These are phyloP conservation scores for Cordyceps tenuipes DNA, from an alignment of 2,329 filamentous ascomycete genomes.

Conservation along the genomic window DNA sequence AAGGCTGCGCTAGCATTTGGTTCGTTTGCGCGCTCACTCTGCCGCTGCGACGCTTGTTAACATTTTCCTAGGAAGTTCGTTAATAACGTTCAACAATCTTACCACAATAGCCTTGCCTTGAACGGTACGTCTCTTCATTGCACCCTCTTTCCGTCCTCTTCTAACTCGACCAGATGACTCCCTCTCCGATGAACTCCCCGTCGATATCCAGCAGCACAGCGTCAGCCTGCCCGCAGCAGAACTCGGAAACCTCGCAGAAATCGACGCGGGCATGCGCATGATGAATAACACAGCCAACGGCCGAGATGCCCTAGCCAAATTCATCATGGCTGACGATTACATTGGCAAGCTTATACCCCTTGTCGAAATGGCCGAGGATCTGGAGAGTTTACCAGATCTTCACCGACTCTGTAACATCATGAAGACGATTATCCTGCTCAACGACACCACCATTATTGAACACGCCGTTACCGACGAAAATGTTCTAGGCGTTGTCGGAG, in stretches of 20 bases:
- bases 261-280: slow-evolving; percentile 75
- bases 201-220: slow-evolving; percentile 57
- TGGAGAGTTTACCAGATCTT: slow-evolving; percentile 78
- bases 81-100: slow-evolving; percentile 70
- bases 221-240: slow-evolving; percentile 72
- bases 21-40: slow-evolving; percentile 30
- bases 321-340: slow-evolving; percentile 77
- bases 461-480: slow-evolving; percentile 84
- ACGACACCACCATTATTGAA: slow-evolving; percentile 92
- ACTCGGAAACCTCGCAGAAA: slow-evolving; percentile 73
- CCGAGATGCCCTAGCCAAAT: slow-evolving; percentile 80
- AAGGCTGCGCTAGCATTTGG: slow-evolving; percentile 91
- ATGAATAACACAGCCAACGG: slow-evolving; percentile 67
- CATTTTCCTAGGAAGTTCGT: slow-evolving; percentile 70
- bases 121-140: slow-evolving; percentile 43
- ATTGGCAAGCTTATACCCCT: slow-evolving; percentile 79
- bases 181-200: slow-evolving; percentile 74
- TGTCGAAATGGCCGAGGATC: slow-evolving; percentile 81
- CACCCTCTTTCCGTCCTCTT: neutral
- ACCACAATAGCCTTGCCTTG: slow-evolving; percentile 49
- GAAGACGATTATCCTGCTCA: slow-evolving; percentile 90
- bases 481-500: slow-evolving; percentile 86
- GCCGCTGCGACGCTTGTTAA: slow-evolving; percentile 16
- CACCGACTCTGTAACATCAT: slow-evolving; percentile 95
- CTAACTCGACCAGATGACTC: slow-evolving; percentile 59